A percentile compares a stretch with the other conserved stretches of the same genome.
Conservation (phyloP, 441 rosid species). For the Populus trichocarpa region DNA sequence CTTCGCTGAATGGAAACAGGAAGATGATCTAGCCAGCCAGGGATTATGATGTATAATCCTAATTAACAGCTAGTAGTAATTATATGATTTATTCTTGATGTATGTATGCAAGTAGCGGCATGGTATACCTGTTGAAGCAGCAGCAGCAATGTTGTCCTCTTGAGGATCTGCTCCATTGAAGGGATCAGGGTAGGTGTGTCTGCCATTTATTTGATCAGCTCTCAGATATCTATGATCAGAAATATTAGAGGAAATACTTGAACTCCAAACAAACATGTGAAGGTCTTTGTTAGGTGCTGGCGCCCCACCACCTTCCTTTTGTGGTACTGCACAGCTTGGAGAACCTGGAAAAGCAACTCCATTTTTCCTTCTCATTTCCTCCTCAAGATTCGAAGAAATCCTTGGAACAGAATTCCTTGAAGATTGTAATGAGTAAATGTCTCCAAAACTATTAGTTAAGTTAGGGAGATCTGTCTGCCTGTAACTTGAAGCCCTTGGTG, state of each 20-base stretch:
- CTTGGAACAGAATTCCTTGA: not conserved
- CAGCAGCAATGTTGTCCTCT: not conserved
- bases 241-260: not conserved
- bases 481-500: slow-evolving; percentile 73
- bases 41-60: too few relatives aligned
- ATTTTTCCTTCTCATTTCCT: not conserved
- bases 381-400: not conserved
- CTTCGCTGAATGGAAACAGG: slow-evolving; percentile 17
- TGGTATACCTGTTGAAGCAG: not conserved
- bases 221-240: not conserved
- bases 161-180: not conserved
- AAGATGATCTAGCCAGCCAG: not conserved
- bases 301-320: not conserved
- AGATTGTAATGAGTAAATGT: not conserved
- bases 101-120: too few relatives aligned
- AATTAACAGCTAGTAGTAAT: not conserved
- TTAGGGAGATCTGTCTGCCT: slow-evolving; percentile 52
- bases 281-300: not conserved
- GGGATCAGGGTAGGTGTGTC: not conserved
- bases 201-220: not conserved
- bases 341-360: not conserved
- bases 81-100: not conserved
- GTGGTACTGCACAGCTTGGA: not conserved
- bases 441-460: not conserved
- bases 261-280: slow-evolving; percentile 5